A percentile compares a stretch with the other conserved stretches of the same genome.
Evolutionary conservation across 371 early-diverging fungal genomes (phyloP).

Genomic region (Mucor lusitanicus): DNA sequence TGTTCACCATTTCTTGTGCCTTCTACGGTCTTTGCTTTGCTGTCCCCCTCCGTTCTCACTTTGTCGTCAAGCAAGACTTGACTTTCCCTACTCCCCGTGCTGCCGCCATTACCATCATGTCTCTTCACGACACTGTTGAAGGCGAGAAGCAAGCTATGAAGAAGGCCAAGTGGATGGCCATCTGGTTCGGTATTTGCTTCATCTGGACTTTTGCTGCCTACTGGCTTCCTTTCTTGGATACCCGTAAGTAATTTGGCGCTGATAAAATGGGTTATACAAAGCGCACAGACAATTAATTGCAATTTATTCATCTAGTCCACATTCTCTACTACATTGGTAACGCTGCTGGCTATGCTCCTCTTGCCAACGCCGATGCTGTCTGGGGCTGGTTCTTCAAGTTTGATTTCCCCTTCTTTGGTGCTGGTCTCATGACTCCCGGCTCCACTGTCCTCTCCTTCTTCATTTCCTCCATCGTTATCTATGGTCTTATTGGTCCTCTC

Average conservation of each 20-base stretch:
- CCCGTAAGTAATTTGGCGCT: conserved; percentile 4
- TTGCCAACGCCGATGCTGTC: conserved; percentile 52
- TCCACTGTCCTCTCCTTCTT: conserved; percentile 63
- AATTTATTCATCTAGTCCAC: conserved; percentile 34
- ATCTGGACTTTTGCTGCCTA: conserved; percentile 51
- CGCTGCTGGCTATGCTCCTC: conserved; percentile 37
- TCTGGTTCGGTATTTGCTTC: conserved; percentile 50
- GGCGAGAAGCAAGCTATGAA: conserved; percentile 44
- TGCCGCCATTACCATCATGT: conserved; percentile 67
- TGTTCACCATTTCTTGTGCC: conserved; percentile 61
- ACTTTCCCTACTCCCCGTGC: conserved; percentile 75
- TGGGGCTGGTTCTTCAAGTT: conserved; percentile 64
- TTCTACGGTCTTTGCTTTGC: conserved; percentile 79
- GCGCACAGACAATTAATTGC: not conserved
- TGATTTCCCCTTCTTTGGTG: conserved; percentile 70
- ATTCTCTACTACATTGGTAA: conserved; percentile 62
- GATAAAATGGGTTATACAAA: not conserved
- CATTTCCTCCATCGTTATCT: conserved; percentile 56
- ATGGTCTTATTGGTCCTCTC: conserved; percentile 52
- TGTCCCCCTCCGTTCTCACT: conserved; percentile 71
- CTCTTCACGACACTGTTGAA: conserved; percentile 56
- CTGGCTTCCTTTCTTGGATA: conserved; percentile 61
- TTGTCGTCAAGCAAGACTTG: conserved; percentile 70
- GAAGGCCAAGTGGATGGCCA: conserved; percentile 53
- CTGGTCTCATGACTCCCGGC: conserved; percentile 70